Evolutionary conservation across 164 flowering plant species (phyloP).

Genomic region (Stephania cephalantha): DNA sequence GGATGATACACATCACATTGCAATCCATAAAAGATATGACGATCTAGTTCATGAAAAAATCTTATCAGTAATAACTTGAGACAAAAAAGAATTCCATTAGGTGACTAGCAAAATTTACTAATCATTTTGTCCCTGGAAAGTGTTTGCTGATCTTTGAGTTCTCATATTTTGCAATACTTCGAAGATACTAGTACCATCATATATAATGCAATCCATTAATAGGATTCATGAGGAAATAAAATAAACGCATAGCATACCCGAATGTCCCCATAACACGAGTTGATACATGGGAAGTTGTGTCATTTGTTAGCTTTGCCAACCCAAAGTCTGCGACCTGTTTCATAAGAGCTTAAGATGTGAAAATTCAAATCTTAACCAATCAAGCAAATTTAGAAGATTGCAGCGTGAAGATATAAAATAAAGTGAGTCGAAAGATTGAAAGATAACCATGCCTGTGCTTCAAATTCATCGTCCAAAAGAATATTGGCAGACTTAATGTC

Average conservation of each 20-base stretch:
- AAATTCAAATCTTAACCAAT: neutral
- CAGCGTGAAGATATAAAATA: neutral
- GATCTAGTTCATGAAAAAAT: no score
- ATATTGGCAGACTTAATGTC: constrained; percentile 84
- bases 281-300: constrained; percentile 51
- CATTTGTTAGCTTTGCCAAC: constrained; percentile 56
- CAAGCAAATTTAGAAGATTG: neutral
- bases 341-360: constrained; percentile 5
- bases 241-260: constrained; percentile 39
- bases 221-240: no score
- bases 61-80: no score
- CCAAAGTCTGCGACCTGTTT: constrained; percentile 80
- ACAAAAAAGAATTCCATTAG: no score
- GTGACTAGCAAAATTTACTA: no score
- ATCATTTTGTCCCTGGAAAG: no score
- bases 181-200: no score
- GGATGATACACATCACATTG: neutral
- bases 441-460: constrained; percentile 50
- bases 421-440: neutral
- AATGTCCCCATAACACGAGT: constrained; percentile 88
- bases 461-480: constrained; percentile 52
- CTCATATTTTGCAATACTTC: no score
- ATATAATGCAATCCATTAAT: no score
- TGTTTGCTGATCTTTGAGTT: no score
- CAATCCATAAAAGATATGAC: no score